Base-by-base conservation (phyloP, 2,329 filamentous ascomycete species). In the Fusarium concolor region DNA sequence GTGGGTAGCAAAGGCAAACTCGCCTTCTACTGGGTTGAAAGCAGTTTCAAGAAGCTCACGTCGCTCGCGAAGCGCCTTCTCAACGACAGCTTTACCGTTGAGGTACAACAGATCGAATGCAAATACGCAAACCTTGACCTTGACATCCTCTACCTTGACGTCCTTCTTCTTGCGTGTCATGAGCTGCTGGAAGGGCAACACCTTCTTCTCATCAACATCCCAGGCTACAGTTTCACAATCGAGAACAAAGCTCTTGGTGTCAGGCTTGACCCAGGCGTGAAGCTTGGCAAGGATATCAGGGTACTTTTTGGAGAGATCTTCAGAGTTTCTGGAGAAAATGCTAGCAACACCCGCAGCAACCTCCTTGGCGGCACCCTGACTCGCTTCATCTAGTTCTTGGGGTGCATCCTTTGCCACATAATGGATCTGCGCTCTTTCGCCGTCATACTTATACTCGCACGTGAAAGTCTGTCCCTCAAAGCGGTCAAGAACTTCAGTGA, bases 101-200 rank as follows among this genome's bases (percentile, higher is more conserved):
- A 97, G 85, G 78, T 96, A 99, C 11, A 99, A 85, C 56, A 99
- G 82, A 76, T 98, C 96, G 78, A 98, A 98, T 5, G 95, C 96
- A 78, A 97, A 98, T 11, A 98, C 93, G 79, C 94, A 98, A 43
- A 98, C 95, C 78, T 97, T 96, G 80, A 98, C 91, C 77, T 96
- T 97, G 65, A 98, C 92, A 72, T 98, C 95, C 76, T 97, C 94
- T 10, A 92, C 85, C 78, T 97, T 97, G 75, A 98, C 96, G 72
- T 98, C 95, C 81, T 98, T 99, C 78, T 92, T 91, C 83, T 99
- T 99, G 55, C 96, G 88, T 15, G 96, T 98, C 96, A 98, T 98
- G 43, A 99, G 86, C 77, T 97, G 94, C 79, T 99, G 96, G 83
- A 99, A 99, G 1, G 96, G 96, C 38, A 99, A 80, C 15, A 99